phyloP scores from a whole-genome alignment of 805 yeast species.

The Nakazawaea pomicola region DNA sequence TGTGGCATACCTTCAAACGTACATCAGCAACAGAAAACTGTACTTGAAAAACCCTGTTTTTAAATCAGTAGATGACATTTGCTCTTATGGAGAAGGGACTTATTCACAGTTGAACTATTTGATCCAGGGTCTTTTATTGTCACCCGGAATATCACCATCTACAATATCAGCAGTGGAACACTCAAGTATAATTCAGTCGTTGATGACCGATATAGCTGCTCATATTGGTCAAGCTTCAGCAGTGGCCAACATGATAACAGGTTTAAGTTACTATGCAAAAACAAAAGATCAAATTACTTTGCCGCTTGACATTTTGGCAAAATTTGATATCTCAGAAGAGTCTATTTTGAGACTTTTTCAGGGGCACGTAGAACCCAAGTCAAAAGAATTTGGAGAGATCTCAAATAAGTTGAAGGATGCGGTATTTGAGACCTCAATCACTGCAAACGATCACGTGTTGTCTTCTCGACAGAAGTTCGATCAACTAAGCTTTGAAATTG shows the following conservation, averaged over 20 bases:
- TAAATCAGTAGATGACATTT: constrained; percentile 48
- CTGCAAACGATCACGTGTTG: constrained; percentile 76
- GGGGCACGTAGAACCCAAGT: constrained; percentile 33
- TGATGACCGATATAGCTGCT: constrained; percentile 59
- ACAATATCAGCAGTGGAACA: constrained; percentile 42
- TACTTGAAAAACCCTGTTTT: constrained; percentile 45
- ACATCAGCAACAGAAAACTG: constrained; percentile 52
- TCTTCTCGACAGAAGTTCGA: constrained; percentile 57
- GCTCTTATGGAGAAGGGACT: constrained; percentile 77
- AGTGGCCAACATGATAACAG: constrained; percentile 58
- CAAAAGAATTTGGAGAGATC: constrained; percentile 22
- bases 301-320: constrained; percentile 58
- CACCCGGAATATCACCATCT: constrained; percentile 54
- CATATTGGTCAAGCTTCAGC: constrained; percentile 83
- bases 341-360: constrained; percentile 42
- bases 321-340: constrained; percentile 58
- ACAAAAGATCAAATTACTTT: constrained; percentile 47
- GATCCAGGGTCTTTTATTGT: constrained; percentile 53
- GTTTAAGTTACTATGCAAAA: constrained; percentile 51
- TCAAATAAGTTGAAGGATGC: constrained; percentile 46
- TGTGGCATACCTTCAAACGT: constrained; percentile 48
- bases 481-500: constrained; percentile 33
- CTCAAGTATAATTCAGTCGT: constrained; percentile 36
- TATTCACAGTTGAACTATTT: constrained; percentile 69
- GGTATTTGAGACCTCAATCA: constrained; percentile 63